phyloP scores from a whole-genome alignment of 768 basidiomycete genomes.

The Mycena vitilis region DNA sequence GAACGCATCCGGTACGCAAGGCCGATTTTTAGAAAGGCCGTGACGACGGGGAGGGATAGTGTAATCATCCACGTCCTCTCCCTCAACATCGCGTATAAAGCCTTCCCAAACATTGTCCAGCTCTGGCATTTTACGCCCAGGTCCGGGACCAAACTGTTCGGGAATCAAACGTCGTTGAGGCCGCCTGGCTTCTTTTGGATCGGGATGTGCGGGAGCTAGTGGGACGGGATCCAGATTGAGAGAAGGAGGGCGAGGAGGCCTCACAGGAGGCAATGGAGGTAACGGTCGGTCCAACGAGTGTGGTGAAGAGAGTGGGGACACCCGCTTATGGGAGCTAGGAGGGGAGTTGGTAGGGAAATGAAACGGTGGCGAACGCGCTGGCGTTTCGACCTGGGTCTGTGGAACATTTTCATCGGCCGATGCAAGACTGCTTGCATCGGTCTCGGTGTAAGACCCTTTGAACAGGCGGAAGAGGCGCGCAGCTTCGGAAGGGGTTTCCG shows the following conservation, averaged over 20 bases:
- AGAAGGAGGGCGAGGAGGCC: constrained; percentile 47
- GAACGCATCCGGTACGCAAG: neutral
- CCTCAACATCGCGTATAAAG: constrained; percentile 43
- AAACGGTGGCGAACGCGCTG: constrained; percentile 34
- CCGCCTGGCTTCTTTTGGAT: neutral
- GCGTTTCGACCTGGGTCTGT: neutral
- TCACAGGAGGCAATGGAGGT: constrained; percentile 37
- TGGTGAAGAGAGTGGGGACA: constrained; percentile 10
- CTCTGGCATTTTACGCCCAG: constrained; percentile 33
- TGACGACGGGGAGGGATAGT: neutral
- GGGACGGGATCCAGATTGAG: constrained; percentile 34
- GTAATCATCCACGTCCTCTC: constrained; percentile 16
- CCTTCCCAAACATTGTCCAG: constrained; percentile 46
- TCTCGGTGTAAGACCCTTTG: constrained; percentile 17
- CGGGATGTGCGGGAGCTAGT: neutral
- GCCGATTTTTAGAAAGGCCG: neutral
- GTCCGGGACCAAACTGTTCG: constrained; percentile 16
- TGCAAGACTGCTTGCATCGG: constrained; percentile 11
- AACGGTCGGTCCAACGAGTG: constrained; percentile 27
- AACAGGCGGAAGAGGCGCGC: constrained; percentile 27
- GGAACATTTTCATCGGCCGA: constrained; percentile 10
- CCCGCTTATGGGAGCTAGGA: constrained; percentile 31
- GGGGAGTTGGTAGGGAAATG: constrained; percentile 41
- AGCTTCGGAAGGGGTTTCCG: constrained; percentile 25
- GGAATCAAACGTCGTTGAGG: constrained; percentile 19